These are phyloP conservation scores for Imleria badia DNA, from an alignment of 768 basidiomycete genomes.

Conservation along the genomic window DNA sequence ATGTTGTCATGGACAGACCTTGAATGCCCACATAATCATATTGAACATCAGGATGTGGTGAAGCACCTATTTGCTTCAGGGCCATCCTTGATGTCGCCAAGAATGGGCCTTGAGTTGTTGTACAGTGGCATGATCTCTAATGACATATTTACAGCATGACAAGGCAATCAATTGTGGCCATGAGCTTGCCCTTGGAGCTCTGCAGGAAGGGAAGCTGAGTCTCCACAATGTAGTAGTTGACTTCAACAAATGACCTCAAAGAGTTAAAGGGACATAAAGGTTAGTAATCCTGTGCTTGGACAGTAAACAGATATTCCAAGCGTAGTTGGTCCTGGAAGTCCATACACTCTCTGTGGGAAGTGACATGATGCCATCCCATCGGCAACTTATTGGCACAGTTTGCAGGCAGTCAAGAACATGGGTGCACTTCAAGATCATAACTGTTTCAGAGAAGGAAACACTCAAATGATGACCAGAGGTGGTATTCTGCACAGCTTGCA, in stretches of 20 bases:
- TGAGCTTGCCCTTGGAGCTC: conserved; percentile 59
- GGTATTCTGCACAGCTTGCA: conserved; percentile 10
- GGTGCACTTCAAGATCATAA: conserved; percentile 35
- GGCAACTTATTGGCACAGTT: conserved; percentile 34
- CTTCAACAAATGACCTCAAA: conserved; percentile 82
- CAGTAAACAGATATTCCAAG: conserved; percentile 76
- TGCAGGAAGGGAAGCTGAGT: conserved; percentile 64
- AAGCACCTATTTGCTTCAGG: conserved; percentile 85
- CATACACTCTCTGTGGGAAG: conserved; percentile 57
- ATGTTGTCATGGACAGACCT: conserved; percentile 48
- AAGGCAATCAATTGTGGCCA: conserved; percentile 55
- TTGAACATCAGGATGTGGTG: conserved; percentile 85
- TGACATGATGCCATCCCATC: conserved; percentile 43
- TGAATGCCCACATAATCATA: conserved; percentile 94
- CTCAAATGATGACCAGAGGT: conserved; percentile 33
- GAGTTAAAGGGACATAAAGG: conserved; percentile 76
- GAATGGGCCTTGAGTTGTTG: conserved; percentile 78
- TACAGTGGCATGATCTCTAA: conserved; percentile 66
- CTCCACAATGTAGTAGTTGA: conserved; percentile 82
- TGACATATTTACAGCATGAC: conserved; percentile 81
- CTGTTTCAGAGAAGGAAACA: conserved; percentile 46
- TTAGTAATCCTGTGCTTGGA: conserved; percentile 89
- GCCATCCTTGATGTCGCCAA: conserved; percentile 60
- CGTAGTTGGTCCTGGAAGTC: conserved; percentile 77
- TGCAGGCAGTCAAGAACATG: conserved; percentile 18